Percentiles rank a stretch among this genome's conserved stretches.
Conservation (phyloP, 257 asterid genomes). For the Apocynum venetum region DNA sequence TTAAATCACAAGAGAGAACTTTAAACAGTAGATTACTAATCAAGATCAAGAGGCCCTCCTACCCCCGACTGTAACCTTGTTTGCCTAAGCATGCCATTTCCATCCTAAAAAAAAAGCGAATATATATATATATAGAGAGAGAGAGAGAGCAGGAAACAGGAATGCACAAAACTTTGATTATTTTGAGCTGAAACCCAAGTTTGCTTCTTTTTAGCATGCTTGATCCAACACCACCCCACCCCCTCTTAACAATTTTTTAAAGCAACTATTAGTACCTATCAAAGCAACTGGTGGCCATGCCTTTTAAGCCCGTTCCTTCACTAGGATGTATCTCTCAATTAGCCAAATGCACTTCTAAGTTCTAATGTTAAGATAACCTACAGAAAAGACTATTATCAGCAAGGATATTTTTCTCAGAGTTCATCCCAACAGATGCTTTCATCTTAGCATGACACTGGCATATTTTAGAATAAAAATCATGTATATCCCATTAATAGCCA, state of each 20-base stretch:
- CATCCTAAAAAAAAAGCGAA: no score
- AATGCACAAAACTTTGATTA: not conserved
- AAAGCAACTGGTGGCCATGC: not conserved
- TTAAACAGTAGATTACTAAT: not conserved
- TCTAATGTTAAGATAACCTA: not conserved
- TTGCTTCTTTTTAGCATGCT: not conserved
- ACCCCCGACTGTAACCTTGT: not conserved
- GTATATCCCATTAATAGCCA: not conserved
- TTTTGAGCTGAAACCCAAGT: not conserved
- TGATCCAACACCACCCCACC: not conserved
- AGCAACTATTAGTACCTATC: not conserved
- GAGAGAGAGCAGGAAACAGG: not conserved
- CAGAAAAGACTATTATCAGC: not conserved
- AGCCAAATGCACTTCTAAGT: not conserved
- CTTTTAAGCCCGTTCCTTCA: not conserved
- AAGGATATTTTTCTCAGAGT: not conserved
- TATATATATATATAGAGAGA: no score
- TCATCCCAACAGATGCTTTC: not conserved
- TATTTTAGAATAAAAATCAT: not conserved
- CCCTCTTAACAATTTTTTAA: not conserved
- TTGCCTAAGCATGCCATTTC: not conserved
- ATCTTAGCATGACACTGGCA: not conserved
- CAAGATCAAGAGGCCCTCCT: slow-evolving; percentile 1
- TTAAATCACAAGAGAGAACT: not conserved
- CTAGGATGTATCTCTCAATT: not conserved